Evolutionary conservation across 78 protist species (phyloP).

Genomic region (Monocercomonoides exilis): DNA sequence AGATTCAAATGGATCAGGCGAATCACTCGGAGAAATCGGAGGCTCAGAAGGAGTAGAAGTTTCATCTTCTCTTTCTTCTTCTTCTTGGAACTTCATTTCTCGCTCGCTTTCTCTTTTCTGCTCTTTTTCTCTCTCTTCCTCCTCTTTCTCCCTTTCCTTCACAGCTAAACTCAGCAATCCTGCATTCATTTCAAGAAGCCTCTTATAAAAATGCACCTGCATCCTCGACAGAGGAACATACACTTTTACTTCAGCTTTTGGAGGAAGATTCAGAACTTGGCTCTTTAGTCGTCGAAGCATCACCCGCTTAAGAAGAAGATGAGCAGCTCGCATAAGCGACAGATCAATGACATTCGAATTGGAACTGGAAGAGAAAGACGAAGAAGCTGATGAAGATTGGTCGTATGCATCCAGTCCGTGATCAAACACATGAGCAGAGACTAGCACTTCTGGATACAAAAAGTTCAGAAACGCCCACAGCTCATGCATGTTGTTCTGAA

Average conservation of each 20-base stretch:
- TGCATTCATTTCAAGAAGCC: neutral
- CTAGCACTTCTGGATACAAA: constrained; percentile 24
- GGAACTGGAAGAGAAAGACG: neutral
- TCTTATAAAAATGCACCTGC: constrained; percentile 4
- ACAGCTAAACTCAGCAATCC: neutral
- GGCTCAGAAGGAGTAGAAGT: neutral
- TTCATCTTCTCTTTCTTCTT: neutral
- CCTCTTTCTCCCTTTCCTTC: constrained; percentile 8
- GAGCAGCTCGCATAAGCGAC: neutral
- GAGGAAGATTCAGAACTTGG: constrained; percentile 13
- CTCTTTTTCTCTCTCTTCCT: neutral
- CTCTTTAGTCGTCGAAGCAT: constrained; percentile 29
- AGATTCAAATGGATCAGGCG: neutral
- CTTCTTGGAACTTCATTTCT: neutral
- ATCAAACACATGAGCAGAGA: constrained; percentile 4
- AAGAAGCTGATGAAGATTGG: neutral
- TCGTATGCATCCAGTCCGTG: neutral
- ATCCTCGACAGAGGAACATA: neutral
- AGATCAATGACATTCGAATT: neutral
- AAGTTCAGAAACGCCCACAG: constrained; percentile 58
- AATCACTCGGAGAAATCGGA: too few species aligned
- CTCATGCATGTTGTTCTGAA: constrained; percentile 57
- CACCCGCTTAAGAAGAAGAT: constrained; percentile 8
- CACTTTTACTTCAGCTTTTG: constrained; percentile 14
- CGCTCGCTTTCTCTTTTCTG: neutral